A percentile compares a stretch with the other conserved stretches of the same genome.
These are phyloP conservation scores for Alternaria consortialis DNA, from an alignment of 2,329 filamentous ascomycete genomes.

Conservation along the genomic window DNA sequence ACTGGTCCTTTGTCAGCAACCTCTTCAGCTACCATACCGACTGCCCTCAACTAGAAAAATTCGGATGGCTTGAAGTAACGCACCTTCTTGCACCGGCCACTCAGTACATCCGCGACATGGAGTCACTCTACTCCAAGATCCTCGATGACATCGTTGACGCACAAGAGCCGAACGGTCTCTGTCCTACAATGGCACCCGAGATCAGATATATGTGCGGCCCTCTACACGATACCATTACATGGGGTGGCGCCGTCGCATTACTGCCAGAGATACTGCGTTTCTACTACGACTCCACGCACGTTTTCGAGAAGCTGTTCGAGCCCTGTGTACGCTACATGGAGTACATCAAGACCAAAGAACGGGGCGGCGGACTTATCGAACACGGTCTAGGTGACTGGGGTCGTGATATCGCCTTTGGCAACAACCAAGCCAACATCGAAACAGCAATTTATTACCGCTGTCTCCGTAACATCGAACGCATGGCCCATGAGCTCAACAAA, in stretches of 20 bases:
- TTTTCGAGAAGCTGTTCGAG: slow-evolving; percentile 51
- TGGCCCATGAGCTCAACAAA: slow-evolving; percentile 39
- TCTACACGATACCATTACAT: slow-evolving; percentile 58
- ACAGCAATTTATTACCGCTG: slow-evolving; percentile 56
- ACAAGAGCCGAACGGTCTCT: slow-evolving; percentile 56
- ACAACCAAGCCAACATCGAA: slow-evolving; percentile 58
- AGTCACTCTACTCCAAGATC: slow-evolving; percentile 58
- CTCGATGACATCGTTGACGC: slow-evolving; percentile 58
- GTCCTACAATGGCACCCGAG: slow-evolving; percentile 59
- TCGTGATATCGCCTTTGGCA: slow-evolving; percentile 55
- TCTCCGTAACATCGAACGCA: slow-evolving; percentile 41
- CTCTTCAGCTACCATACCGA: slow-evolving; percentile 57
- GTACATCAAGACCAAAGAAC: slow-evolving; percentile 53
- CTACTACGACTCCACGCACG: slow-evolving; percentile 53
- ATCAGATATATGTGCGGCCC: slow-evolving; percentile 61
- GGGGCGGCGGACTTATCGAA: slow-evolving; percentile 54
- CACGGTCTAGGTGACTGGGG: slow-evolving; percentile 58
- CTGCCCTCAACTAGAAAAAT: slow-evolving; percentile 52
- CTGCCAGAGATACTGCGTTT: slow-evolving; percentile 48
- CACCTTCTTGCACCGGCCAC: slow-evolving; percentile 55
- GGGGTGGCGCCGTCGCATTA: slow-evolving; percentile 53
- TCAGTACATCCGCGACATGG: slow-evolving; percentile 53
- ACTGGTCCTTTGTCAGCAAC: slow-evolving; percentile 55
- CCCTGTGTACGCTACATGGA: slow-evolving; percentile 55
- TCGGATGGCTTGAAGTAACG: slow-evolving; percentile 60